Conservation (phyloP, 305 asterid genomes). For the Striga hermonthica region DNA sequence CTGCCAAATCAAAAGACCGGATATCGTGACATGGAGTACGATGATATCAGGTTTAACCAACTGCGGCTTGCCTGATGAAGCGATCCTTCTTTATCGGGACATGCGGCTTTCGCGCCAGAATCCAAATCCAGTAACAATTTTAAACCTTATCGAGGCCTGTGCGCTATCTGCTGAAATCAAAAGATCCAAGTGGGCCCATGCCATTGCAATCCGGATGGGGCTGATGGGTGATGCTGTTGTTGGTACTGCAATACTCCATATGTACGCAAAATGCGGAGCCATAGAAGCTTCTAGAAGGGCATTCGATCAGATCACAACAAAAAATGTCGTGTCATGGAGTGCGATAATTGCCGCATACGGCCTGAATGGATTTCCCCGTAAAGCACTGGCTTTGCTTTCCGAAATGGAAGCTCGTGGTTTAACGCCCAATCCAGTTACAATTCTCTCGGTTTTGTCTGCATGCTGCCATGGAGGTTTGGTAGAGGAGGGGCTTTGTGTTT, state of each 20-base stretch:
- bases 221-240: conserved; percentile 56
- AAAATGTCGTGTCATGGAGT: conserved; percentile 68
- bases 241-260: conserved; percentile 79
- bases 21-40: conserved; percentile 83
- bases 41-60: conserved; percentile 80
- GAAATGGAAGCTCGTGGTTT: conserved; percentile 60
- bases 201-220: conserved; percentile 60
- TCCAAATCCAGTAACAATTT: conserved; percentile 54
- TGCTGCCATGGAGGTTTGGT: conserved; percentile 94
- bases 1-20: conserved; percentile 48
- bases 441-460: conserved; percentile 65
- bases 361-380: conserved; percentile 66
- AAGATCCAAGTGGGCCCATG: conserved; percentile 67
- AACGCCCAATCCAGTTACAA: conserved; percentile 64
- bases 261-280: conserved; percentile 84
- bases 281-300: conserved; percentile 60
- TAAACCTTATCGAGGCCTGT: conserved; percentile 82
- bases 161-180: conserved; percentile 60
- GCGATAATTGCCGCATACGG: conserved; percentile 83
- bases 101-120: conserved; percentile 43
- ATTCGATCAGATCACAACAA: conserved; percentile 53
- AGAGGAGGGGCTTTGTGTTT: conserved; percentile 62
- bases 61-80: conserved; percentile 77
- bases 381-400: conserved; percentile 58
- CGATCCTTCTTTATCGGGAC: conserved; percentile 52